Evolutionary conservation across 164 flowering plant genomes (phyloP).

Genomic region (Umbellularia californica): DNA sequence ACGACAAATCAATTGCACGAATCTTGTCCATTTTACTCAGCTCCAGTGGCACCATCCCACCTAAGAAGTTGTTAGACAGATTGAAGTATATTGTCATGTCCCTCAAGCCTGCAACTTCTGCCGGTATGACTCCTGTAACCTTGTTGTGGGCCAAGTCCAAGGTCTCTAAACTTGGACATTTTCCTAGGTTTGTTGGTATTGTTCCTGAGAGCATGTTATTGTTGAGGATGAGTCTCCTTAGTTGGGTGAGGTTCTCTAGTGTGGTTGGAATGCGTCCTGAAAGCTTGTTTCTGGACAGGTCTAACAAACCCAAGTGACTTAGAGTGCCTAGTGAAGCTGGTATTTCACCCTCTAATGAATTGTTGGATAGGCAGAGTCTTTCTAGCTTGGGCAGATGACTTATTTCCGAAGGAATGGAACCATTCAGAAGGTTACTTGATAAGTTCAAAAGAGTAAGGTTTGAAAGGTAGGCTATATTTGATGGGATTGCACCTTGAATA

Average conservation of each 20-base stretch:
- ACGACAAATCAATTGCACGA: conserved; percentile 73
- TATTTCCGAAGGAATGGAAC: conserved; percentile 46
- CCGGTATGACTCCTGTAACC: conserved; percentile 60
- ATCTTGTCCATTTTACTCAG: conserved; percentile 93
- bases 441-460: conserved; percentile 36
- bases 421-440: conserved; percentile 39
- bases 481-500: conserved; percentile 44
- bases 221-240: conserved; percentile 63
- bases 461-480: conserved; percentile 27
- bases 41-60: conserved; percentile 69
- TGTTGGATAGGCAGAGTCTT: conserved; percentile 23
- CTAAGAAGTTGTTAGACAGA: conserved; percentile 55
- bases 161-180: conserved; percentile 70
- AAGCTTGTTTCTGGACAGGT: conserved; percentile 67
- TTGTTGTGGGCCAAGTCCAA: conserved; percentile 70
- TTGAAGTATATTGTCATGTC: conserved; percentile 80
- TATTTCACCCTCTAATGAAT: conserved; percentile 24
- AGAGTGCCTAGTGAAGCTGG: conserved; percentile 18
- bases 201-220: conserved; percentile 70
- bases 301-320: conserved; percentile 70
- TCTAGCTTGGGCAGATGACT: conserved; percentile 28
- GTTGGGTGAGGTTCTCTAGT: conserved; percentile 65
- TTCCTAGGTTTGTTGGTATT: conserved; percentile 67
- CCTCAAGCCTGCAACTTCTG: conserved; percentile 63
- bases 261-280: conserved; percentile 73